Conservation (phyloP, 148 eudicot genomes). For the Rheum nobile region DNA sequence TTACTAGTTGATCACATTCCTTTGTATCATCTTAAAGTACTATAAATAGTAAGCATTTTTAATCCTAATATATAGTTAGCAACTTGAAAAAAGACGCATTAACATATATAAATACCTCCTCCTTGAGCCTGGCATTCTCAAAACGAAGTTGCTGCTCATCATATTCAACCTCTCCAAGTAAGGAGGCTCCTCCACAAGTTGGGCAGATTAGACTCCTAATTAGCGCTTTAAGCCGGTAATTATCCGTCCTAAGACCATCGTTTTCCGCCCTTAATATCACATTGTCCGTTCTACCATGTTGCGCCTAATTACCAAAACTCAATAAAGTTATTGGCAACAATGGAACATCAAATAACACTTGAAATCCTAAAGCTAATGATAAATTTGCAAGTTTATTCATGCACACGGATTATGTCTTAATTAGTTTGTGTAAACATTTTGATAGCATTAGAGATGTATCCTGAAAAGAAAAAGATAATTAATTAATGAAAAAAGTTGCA, state of each 20-base stretch:
- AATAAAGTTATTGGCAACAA: neutral
- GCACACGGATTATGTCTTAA: too few relatives aligned
- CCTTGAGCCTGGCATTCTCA: slow-evolving; percentile 82
- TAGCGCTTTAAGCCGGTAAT: slow-evolving; percentile 68
- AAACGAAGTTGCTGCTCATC: slow-evolving; percentile 89
- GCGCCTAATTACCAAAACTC: slow-evolving; percentile 41
- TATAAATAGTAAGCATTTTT: neutral
- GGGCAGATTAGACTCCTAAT: slow-evolving; percentile 66
- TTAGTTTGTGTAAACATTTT: neutral
- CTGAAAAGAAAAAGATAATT: neutral
- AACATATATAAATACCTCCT: slow-evolving; percentile 46
- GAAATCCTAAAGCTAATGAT: too few relatives aligned
- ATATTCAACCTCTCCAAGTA: slow-evolving; percentile 57
- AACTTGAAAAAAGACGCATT: neutral
- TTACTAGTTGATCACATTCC: too few relatives aligned
- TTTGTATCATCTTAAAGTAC: too few relatives aligned
- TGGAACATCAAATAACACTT: neutral
- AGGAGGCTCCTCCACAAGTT: slow-evolving; percentile 75
- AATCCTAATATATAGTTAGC: neutral
- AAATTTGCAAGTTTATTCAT: too few relatives aligned
- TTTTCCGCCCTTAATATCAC: slow-evolving; percentile 67
- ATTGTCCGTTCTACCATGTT: slow-evolving; percentile 87
- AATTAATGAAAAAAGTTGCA: neutral
- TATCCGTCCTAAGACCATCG: slow-evolving; percentile 76
- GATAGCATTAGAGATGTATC: neutral